These are phyloP conservation scores for Elongisporangium undulatum DNA, from an alignment of 352 stramenopile genomes.

Conservation along the genomic window DNA sequence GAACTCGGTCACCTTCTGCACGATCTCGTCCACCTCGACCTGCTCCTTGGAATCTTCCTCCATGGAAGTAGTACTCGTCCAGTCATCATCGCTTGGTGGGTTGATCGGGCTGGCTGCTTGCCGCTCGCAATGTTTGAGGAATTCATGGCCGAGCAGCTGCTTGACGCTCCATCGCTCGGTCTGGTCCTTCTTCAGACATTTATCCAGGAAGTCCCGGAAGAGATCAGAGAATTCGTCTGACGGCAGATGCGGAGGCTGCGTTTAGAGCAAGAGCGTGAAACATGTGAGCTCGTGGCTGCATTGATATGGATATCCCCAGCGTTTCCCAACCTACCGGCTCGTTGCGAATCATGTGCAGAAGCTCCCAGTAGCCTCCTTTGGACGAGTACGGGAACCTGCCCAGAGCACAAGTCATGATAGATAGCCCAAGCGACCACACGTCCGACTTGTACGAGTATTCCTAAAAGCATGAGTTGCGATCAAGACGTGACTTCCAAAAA, in stretches of 20 bases:
- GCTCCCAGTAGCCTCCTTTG: slow-evolving; percentile 86
- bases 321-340: slow-evolving; percentile 41
- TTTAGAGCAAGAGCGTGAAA: neutral
- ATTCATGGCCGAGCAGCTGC: slow-evolving; percentile 69
- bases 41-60: slow-evolving; percentile 42
- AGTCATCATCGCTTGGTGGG: slow-evolving; percentile 30
- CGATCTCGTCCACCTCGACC: slow-evolving; percentile 70
- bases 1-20: slow-evolving; percentile 70
- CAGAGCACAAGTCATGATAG: slow-evolving; percentile 88
- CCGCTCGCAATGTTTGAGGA: slow-evolving; percentile 42
- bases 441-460: slow-evolving; percentile 88
- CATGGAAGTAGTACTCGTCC: too few species aligned
- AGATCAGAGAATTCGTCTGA: slow-evolving; percentile 64
- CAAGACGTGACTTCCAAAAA: slow-evolving; percentile 28
- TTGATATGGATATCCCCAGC: too few species aligned
- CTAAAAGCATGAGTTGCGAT: slow-evolving; percentile 14
- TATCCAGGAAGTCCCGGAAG: slow-evolving; percentile 78
- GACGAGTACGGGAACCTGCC: slow-evolving; percentile 86
- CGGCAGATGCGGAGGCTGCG: slow-evolving; percentile 57
- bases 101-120: slow-evolving; percentile 2
- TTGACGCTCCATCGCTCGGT: slow-evolving; percentile 78
- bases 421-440: slow-evolving; percentile 83
- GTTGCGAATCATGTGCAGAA: slow-evolving; percentile 88
- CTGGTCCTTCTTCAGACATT: slow-evolving; percentile 80
- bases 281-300: too few species aligned